These are phyloP conservation scores for Cordyceps javanica DNA, from an alignment of 2,329 filamentous ascomycete genomes.

Conservation along the genomic window DNA sequence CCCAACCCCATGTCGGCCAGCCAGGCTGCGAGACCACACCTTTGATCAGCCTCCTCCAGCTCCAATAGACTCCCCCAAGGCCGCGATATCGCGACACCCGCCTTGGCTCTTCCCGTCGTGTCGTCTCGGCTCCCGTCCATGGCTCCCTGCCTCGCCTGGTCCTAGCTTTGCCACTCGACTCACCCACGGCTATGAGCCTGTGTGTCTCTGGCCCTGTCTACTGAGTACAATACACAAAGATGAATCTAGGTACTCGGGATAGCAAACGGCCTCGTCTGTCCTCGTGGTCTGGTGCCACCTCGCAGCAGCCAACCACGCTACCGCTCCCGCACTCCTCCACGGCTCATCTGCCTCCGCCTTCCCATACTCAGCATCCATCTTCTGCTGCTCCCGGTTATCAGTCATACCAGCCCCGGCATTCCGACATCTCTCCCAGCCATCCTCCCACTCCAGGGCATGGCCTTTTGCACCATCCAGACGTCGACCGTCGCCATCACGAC, in stretches of 20 bases:
- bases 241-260: constrained; percentile 47
- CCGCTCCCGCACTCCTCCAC: constrained; percentile 16
- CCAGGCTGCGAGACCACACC: constrained; percentile 3
- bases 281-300: constrained; percentile 36
- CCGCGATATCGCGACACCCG: constrained; percentile 6
- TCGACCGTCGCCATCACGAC: constrained; percentile 52
- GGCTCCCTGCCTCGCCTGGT: constrained; percentile 11
- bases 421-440: constrained; percentile 15
- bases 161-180: constrained; percentile 13
- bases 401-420: constrained; percentile 23
- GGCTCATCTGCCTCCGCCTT: constrained; percentile 28
- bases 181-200: constrained; percentile 12
- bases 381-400: constrained; percentile 16
- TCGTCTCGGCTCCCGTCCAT: constrained; percentile 12
- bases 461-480: constrained; percentile 33
- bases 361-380: constrained; percentile 33
- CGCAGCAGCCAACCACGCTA: constrained; percentile 17
- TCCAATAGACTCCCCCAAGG: constrained; percentile 7
- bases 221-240: constrained; percentile 34
- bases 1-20: constrained; percentile 9
- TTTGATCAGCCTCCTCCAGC: neutral
- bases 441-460: constrained; percentile 21
- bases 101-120: constrained; percentile 2
- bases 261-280: constrained; percentile 46
- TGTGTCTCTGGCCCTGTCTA: constrained; percentile 11